Percentiles rank a stretch among this genome's conserved stretches.
phyloP scores from a whole-genome alignment of 331 rosid genomes.

The Quercus lobata region DNA sequence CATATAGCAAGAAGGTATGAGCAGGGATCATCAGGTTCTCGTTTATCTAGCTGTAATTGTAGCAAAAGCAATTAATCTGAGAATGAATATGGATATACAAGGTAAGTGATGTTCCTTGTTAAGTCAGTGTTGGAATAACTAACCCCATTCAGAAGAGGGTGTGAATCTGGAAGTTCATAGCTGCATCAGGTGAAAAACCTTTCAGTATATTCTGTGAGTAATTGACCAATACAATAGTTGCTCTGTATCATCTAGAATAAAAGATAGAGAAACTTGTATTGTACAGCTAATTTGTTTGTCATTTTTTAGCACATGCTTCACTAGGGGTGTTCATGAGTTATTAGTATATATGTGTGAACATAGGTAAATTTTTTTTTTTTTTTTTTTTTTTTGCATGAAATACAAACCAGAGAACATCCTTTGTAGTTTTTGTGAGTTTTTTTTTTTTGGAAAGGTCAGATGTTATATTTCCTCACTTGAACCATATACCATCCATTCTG shows the following conservation, averaged over 20 bases:
- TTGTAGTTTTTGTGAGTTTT: background rate
- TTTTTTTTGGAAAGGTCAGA: background rate
- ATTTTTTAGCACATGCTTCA: background rate
- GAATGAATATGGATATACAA: conserved; percentile 4
- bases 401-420: background rate
- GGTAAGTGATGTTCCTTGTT: conserved; percentile 14
- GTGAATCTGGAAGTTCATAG: conserved; percentile 93
- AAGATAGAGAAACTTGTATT: background rate
- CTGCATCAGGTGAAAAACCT: conserved; percentile 55
- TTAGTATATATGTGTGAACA: background rate
- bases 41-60: conserved; percentile 61
- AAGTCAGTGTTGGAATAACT: conserved; percentile 29
- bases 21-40: conserved; percentile 97
- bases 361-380: background rate
- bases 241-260: background rate
- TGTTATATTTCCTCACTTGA: background rate
- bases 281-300: background rate
- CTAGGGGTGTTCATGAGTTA: background rate
- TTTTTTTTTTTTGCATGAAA: background rate
- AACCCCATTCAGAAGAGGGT: conserved; percentile 90
- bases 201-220: conserved; percentile 5
- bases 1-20: conserved; percentile 94
- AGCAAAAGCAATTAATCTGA: conserved; percentile 12
- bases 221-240: background rate
- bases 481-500: background rate